Evolutionary conservation across 225 moss, liverwort and hornwort species (phyloP), one percentile per base, ranked within the genome.

Genomic region (Neckera pumila): DNA sequence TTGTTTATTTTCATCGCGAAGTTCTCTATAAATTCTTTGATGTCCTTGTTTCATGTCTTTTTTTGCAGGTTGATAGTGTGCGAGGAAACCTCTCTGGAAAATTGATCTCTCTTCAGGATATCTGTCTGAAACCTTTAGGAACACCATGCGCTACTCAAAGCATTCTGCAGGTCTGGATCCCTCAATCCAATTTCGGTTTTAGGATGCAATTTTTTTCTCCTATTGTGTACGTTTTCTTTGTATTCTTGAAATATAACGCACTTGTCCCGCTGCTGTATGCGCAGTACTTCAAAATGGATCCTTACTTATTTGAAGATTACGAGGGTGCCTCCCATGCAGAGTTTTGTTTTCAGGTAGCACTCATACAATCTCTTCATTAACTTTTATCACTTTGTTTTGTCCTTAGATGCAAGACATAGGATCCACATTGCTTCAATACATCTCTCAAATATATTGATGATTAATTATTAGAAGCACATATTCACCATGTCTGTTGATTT

Each of bases 201-300:
- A 60, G 43, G 30, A 54, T 58, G 28, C 75, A 82, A 20, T 65
- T 78, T 81, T 85, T 72, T 82, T 73, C 73, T 84, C 16, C n/a
- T 64, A 8, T 76, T 49, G 7, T 83, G 56, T 58, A 77, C 36
- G 7, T 47, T 71, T 74, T 86, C 58, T 72, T 81, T 67, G 3
- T 23, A 14, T 26, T 67, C 69, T 54, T 54, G 38, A 59, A 81
- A n/a, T 36, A 25, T 82, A 85, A 88, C 51, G 26, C 76, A 15
- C 76, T 63, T 83, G n/a, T 87, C 70, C 86, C 74, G 82, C 64
- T 87, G 62, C 70, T 81, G 69, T 76, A 20, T 84, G 86, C 89
- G 83, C 94, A 98, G 98, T 98, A 98, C 75, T 98, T 93, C 86
- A 92, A 97, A 91, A 98, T 98, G 98, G 96, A 97, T 84, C 81